These are phyloP conservation scores for Colletotrichum gloeosporioides DNA, from an alignment of 2,329 filamentous ascomycete genomes.

Conservation along the genomic window DNA sequence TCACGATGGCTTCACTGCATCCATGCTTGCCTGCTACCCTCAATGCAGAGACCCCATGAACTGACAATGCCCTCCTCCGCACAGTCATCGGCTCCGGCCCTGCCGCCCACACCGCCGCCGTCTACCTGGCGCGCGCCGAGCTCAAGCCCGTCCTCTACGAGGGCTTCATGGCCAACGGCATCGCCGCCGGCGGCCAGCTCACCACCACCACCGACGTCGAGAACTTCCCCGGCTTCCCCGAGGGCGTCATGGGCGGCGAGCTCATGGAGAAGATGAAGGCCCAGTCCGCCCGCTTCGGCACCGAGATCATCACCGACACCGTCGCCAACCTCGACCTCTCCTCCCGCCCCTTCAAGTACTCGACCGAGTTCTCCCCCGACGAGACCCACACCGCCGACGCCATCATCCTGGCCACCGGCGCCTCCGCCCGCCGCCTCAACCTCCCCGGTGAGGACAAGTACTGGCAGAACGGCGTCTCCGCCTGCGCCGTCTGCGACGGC, in stretches of 20 bases:
- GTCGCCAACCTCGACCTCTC: conserved; percentile 88
- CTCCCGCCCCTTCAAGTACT: conserved; percentile 86
- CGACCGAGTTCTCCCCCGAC: conserved; percentile 86
- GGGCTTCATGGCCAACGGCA: conserved; percentile 96
- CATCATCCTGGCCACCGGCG: conserved; percentile 93
- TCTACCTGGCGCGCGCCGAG: conserved; percentile 95
- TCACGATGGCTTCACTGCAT: conserved; percentile 3
- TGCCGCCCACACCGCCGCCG: conserved; percentile 94
- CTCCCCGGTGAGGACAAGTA: conserved; percentile 91
- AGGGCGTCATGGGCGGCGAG: conserved; percentile 83
- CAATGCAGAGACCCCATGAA: not conserved
- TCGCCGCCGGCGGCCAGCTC: conserved; percentile 93
- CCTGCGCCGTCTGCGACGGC: conserved; percentile 96
- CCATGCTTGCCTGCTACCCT: not conserved
- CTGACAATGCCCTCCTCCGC: not conserved
- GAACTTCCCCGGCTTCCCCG: conserved; percentile 95
- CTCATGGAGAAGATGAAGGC: conserved; percentile 96
- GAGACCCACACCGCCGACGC: conserved; percentile 88
- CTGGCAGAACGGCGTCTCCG: conserved; percentile 97
- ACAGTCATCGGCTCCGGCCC: conserved; percentile 90
- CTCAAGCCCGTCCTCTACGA: conserved; percentile 96
- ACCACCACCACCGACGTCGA: conserved; percentile 98
- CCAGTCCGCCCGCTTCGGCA: conserved; percentile 92
- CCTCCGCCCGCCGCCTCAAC: conserved; percentile 83
- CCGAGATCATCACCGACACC: conserved; percentile 91